Percentiles rank a stretch among this genome's conserved stretches.
Evolutionary conservation across 768 basidiomycete genomes (phyloP).

Genomic region (Austroboletus festivus): DNA sequence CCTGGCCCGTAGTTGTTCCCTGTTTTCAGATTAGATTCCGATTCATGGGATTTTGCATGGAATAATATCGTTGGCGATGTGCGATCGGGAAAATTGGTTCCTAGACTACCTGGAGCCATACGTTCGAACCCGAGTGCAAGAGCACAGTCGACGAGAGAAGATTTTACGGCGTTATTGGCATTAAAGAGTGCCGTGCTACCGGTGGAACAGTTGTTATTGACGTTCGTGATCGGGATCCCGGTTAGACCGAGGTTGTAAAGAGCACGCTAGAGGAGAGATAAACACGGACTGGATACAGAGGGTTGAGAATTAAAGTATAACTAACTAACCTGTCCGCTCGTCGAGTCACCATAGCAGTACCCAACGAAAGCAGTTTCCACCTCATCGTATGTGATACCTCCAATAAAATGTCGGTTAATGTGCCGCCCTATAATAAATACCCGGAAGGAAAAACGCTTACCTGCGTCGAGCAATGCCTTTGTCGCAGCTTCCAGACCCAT

Average conservation of each 20-base stretch:
- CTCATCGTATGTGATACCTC: slow-evolving; percentile 80
- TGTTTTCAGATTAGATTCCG: slow-evolving; percentile 42
- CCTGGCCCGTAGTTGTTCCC: slow-evolving; percentile 67
- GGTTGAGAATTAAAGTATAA: neutral
- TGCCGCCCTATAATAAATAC: neutral
- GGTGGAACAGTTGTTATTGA: slow-evolving; percentile 87
- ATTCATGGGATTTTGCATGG: slow-evolving; percentile 38
- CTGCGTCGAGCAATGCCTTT: slow-evolving; percentile 84
- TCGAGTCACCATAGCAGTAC: slow-evolving; percentile 79
- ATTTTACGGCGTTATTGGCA: slow-evolving; percentile 68
- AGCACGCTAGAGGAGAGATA: slow-evolving; percentile 47
- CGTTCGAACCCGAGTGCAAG: slow-evolving; percentile 86
- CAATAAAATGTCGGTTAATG: neutral
- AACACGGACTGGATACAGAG: neutral
- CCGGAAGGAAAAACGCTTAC: slow-evolving; percentile 31
- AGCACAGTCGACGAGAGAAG: slow-evolving; percentile 67
- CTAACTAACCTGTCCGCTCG: slow-evolving; percentile 62
- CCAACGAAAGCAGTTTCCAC: slow-evolving; percentile 74
- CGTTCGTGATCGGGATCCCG: slow-evolving; percentile 79
- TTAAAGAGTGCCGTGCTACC: slow-evolving; percentile 76
- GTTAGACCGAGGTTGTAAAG: slow-evolving; percentile 84
- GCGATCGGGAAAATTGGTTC: slow-evolving; percentile 58
- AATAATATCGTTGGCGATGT: slow-evolving; percentile 48
- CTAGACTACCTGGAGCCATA: slow-evolving; percentile 73
- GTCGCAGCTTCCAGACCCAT: slow-evolving; percentile 88